A percentile compares a stretch with the other conserved stretches of the same genome.
phyloP scores from a whole-genome alignment of 495 filamentous ascomycete genomes.

The Annulohypoxylon maeteangense region DNA sequence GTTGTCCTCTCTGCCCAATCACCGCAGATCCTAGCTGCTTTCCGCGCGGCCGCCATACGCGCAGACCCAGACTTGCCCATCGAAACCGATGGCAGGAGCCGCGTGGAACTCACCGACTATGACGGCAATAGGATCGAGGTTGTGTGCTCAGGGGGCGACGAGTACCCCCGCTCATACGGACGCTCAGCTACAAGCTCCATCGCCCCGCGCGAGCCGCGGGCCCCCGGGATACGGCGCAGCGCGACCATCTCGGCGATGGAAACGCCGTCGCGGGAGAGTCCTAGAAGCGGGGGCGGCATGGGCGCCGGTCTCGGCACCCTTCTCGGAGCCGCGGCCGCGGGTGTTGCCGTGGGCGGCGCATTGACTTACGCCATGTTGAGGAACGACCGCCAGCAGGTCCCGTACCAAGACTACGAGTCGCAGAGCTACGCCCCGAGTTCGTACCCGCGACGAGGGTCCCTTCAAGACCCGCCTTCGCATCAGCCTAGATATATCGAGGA shows the following conservation, averaged over 20 bases:
- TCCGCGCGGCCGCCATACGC: constrained; percentile 27
- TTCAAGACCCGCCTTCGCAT: constrained; percentile 48
- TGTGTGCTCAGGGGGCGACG: constrained; percentile 47
- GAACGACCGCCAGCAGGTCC: constrained; percentile 59
- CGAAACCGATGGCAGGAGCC: constrained; percentile 42
- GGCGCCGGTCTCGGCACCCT: constrained; percentile 66
- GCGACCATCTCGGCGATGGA: constrained; percentile 49
- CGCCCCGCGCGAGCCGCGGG: constrained; percentile 40
- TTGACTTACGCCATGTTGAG: constrained; percentile 77
- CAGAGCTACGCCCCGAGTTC: constrained; percentile 35
- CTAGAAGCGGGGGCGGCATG: constrained; percentile 47
- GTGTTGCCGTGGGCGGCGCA: constrained; percentile 78
- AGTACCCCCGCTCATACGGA: constrained; percentile 44
- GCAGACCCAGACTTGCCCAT: constrained; percentile 27
- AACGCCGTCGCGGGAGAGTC: constrained; percentile 48
- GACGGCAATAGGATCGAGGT: constrained; percentile 64
- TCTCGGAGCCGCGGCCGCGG: constrained; percentile 73
- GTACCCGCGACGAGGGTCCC: constrained; percentile 53
- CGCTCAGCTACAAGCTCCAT: constrained; percentile 47
- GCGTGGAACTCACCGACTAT: constrained; percentile 56
- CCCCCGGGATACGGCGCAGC: constrained; percentile 47
- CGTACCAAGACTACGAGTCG: constrained; percentile 52
- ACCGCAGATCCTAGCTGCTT: constrained; percentile 24
- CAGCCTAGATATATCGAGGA: constrained; percentile 50
- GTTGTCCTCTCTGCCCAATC: constrained; percentile 46